Percentiles rank a stretch among this genome's conserved stretches.
These are phyloP conservation scores for Nicotiana benthamiana DNA, from an alignment of 257 asterid species.

Conservation along the genomic window DNA sequence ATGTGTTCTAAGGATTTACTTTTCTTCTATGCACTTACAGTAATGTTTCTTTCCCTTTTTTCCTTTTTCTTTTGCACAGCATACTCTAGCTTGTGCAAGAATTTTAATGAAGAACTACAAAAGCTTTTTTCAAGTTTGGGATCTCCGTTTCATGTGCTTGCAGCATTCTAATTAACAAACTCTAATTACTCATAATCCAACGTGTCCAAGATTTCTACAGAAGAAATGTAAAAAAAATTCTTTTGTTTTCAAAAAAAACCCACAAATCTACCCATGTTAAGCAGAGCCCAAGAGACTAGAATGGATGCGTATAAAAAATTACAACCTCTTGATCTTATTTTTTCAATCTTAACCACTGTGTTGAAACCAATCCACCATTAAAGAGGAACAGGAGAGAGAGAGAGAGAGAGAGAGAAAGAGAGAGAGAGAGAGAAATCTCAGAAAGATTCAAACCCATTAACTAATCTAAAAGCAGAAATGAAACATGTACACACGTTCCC, in stretches of 20 bases:
- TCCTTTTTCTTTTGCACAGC: not conserved
- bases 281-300: not conserved
- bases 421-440: not conserved
- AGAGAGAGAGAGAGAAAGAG: too few relatives aligned
- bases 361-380: not conserved
- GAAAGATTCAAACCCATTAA: not conserved
- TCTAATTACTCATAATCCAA: not conserved
- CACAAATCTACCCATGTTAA: not conserved
- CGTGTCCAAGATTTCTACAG: not conserved
- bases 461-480: not conserved
- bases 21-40: not conserved
- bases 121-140: not conserved
- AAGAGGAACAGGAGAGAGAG: not conserved
- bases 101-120: not conserved
- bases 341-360: not conserved
- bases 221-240: not conserved
- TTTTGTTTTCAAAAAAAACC: not conserved
- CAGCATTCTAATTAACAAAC: not conserved
- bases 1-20: not conserved
- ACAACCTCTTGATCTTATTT: not conserved
- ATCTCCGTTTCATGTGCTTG: not conserved
- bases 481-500: not conserved
- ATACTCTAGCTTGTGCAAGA: not conserved
- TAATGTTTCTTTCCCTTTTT: not conserved
- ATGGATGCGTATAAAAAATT: not conserved